Evolutionary conservation across 257 asterid species (phyloP).

Genomic region (Scutellaria barbata): DNA sequence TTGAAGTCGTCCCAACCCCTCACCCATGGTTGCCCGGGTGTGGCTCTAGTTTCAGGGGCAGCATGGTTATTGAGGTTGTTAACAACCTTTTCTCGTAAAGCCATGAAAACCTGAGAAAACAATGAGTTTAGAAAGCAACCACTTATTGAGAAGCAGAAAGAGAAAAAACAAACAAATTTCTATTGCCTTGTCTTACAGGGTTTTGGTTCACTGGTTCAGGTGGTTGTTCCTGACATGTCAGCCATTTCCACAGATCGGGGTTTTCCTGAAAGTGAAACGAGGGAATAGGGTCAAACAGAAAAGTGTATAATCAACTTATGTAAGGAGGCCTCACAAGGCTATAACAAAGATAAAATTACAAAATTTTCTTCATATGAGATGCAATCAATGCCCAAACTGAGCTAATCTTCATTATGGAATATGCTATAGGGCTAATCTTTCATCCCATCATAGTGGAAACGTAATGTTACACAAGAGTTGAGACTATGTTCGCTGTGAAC

Average conservation of each 20-base stretch:
- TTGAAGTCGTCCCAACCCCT: conserved; percentile 97
- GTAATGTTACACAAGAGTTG: too few relatives aligned
- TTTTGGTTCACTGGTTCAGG: conserved; percentile 70
- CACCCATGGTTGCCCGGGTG: conserved; percentile 83
- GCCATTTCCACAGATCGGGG: conserved; percentile 97
- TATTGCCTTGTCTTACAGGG: conserved; percentile 61
- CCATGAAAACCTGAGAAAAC: conserved; percentile 60
- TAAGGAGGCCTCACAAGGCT: conserved; percentile 1
- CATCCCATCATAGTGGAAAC: too few relatives aligned
- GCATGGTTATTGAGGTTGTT: conserved; percentile 68
- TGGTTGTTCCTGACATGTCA: conserved; percentile 84
- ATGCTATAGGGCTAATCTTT: too few relatives aligned
- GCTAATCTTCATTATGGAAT: neutral
- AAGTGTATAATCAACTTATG: neutral
- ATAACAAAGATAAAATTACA: neutral
- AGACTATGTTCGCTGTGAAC: too few relatives aligned
- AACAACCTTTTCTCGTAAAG: conserved; percentile 66
- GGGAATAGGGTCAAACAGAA: neutral
- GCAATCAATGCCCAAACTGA: neutral
- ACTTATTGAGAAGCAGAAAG: neutral
- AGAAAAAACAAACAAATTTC: neutral
- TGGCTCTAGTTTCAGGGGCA: conserved; percentile 83
- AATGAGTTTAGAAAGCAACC: conserved; percentile 8
- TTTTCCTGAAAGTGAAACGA: conserved; percentile 64
- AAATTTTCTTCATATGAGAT: neutral